Percentiles rank a stretch among this genome's conserved stretches.
Conservation (phyloP, 208 protist species). For the Leishmania mexicana region DNA sequence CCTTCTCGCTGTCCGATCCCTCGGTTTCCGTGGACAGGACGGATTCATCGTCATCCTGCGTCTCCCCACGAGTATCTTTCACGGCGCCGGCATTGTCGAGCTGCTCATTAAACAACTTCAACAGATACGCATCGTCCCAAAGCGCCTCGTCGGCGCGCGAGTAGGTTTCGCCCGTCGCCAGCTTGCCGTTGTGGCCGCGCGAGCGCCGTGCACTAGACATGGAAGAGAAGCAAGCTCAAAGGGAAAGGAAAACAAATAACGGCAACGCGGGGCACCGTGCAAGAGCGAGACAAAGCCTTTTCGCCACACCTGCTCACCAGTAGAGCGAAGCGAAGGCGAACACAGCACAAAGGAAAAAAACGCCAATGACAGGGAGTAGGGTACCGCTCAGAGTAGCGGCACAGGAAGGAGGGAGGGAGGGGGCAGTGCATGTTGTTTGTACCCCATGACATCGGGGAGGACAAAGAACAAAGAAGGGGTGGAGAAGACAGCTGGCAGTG, state of each 20-base stretch:
- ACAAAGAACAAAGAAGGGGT: background rate
- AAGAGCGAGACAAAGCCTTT: background rate
- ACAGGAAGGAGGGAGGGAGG: background rate
- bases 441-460: background rate
- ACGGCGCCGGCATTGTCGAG: slow-evolving; percentile 36
- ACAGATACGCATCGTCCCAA: slow-evolving; percentile 86
- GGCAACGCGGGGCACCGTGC: no score
- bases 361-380: background rate
- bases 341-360: background rate
- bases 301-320: background rate
- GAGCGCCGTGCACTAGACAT: slow-evolving; percentile 10
- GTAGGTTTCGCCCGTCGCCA: slow-evolving; percentile 30
- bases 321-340: background rate
- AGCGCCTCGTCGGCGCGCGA: slow-evolving; percentile 55
- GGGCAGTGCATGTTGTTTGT: background rate
- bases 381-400: background rate
- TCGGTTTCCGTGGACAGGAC: background rate
- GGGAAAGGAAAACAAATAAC: background rate
- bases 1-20: background rate
- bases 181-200: slow-evolving; percentile 11
- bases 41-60: background rate
- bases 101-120: slow-evolving; percentile 79
- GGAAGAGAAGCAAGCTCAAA: background rate
- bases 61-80: background rate
- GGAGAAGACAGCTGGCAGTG: background rate